Base-by-base conservation (phyloP, 139 green algal species). In the Protoeuglena noctilucae region DNA sequence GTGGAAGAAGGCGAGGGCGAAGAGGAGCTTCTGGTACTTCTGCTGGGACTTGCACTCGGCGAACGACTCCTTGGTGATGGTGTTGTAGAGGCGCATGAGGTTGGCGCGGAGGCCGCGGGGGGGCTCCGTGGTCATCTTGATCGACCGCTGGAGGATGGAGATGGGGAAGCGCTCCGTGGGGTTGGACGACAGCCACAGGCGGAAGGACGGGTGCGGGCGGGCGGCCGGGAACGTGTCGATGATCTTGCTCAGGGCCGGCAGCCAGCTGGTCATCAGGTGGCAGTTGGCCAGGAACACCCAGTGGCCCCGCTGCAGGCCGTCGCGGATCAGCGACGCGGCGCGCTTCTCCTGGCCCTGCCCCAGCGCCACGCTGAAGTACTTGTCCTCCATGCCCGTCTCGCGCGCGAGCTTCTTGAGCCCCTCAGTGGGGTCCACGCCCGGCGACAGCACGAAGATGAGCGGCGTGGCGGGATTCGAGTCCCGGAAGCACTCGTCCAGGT, bases 221-320 rank as follows among this genome's bases (percentile, higher is more conserved):
- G 58, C 51, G 2, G 53, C 59, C 56, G 81, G 75, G 7, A 93
- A 70, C 30, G 55, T 58, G 54, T 89, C 78, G 30, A 89, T 77
- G 28, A 91, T 74, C 68, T 91, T 87, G 57, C 88, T 76, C 41
- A 93, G 73, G 5, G 66, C 75, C 17, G 80, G 80, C 57, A 93
- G 67, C 84, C 84, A 93, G 29, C 52, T 71, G 40, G 79, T 88
- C 80, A 89, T 89, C 34, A 93, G 67, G 69, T 93, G 84, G 67
- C 82, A 91, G 64, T 93, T 93, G 48, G 80, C 80, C 22, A 93
- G 64, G 73, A 91, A 91, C 26, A 93, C 80, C 84, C 84, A 93
- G 53, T 76, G 66, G 52, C 84, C 84, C 27, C 80, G 64, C 3
- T 56, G 48, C 27, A 80, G 28, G 40, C 69, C 84, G 25, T 86